These are phyloP conservation scores for Schizopora paradoxa DNA, from an alignment of 1,284 basidiomycete species.

Conservation along the genomic window DNA sequence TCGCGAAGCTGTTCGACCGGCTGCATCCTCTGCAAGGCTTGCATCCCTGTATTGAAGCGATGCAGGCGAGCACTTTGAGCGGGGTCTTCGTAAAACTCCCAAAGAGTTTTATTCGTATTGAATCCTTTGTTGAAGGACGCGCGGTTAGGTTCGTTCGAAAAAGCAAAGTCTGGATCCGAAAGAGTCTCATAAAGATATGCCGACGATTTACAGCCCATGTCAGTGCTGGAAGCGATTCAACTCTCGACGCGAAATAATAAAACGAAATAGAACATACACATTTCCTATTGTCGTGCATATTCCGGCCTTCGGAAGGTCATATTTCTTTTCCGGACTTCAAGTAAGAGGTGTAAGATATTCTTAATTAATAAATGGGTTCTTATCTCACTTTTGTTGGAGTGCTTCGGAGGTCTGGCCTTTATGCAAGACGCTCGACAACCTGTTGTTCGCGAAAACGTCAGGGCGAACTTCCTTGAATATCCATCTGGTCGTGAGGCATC, in stretches of 20 bases:
- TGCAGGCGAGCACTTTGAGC: no score
- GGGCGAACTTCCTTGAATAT: constrained; percentile 21
- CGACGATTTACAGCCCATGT: constrained; percentile 29
- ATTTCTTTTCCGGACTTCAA: constrained; percentile 21
- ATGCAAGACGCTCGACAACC: no score
- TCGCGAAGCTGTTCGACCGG: no score
- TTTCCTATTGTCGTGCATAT: no score
- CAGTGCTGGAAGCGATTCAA: constrained; percentile 23
- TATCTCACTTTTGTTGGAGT: no score
- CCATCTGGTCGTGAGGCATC: constrained; percentile 21
- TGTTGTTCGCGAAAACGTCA: constrained; percentile 21
- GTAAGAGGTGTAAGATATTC: no score
- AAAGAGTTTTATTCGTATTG: constrained; percentile 6
- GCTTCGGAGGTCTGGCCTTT: no score
- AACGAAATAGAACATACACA: no score
- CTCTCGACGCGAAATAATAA: no score
- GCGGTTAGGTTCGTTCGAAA: constrained; percentile 26
- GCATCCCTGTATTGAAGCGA: no score
- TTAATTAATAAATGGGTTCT: no score
- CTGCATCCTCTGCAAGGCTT: no score
- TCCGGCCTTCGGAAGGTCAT: background rate
- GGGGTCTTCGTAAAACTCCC: constrained; percentile 16
- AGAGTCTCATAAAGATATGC: constrained; percentile 32
- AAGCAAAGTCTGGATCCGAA: constrained; percentile 27
- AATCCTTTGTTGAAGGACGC: constrained; percentile 26